Base-by-base conservation (phyloP, 225 moss, liverwort and hornwort genomes). In the Marchantia paleacea region DNA sequence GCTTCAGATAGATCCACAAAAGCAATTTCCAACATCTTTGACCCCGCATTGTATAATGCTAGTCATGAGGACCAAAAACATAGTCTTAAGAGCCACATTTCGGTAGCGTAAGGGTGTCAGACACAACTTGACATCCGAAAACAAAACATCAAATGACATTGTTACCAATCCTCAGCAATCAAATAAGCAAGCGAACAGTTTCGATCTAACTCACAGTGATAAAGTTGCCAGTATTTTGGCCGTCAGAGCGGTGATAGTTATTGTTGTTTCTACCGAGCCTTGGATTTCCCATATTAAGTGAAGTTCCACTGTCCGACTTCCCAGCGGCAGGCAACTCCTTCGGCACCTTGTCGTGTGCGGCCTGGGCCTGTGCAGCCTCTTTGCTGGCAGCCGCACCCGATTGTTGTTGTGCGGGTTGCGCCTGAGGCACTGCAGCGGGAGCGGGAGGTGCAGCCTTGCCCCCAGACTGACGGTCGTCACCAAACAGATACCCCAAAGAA, bases 201-300 rank as follows among this genome's bases (percentile, higher is more conserved):
- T 72, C 15, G 64, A 62, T 69, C 48, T 39, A 69, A 73, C 94
- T 84, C 66, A 94, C 96, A 69, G 94, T 93, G 75, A 91, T 88
- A 82, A 93, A 94, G 85, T 89, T 97, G 61, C 92, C 91, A 61
- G 92, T 91, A 72, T 93, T 97, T 79, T 89, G 93, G 69, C 92
- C 96, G 19, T 96, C 91, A 29, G 91, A 91, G 13, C 92, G 90
- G 84, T 88, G 89, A 88, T 94, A 91, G 79, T 93, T 92, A 79
- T 96, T 97, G 0, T 87, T 92, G 90, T 92, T 85, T 75, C 88
- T 86, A 58, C 90, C 91, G 73, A 90, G 84, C 75, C 89, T 93
- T 47, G 91, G 84, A 63, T 86, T 84, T 15, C 92, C 94, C 92
- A 94, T 92, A 72, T 94, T 92, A 49, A 94, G 78, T 52, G 92